Evolutionary conservation across 2,329 filamentous ascomycete species (phyloP).

Genomic region (Nannizzia gypsea): DNA sequence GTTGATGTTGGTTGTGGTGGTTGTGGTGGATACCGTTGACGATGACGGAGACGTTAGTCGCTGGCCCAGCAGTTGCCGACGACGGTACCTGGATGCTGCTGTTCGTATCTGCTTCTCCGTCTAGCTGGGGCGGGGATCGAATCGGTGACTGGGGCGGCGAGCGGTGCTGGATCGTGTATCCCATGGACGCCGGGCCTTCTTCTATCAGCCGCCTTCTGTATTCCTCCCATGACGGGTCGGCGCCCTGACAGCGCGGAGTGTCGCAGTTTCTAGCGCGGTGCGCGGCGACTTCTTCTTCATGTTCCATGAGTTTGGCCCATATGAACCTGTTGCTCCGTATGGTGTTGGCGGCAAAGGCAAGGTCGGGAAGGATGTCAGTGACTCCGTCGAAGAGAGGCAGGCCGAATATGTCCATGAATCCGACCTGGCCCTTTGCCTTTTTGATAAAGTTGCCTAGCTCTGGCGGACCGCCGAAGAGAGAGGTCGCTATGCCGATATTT

Average conservation of each 20-base stretch:
- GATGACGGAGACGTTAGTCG: background rate
- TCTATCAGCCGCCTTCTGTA: background rate
- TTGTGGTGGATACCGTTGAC: background rate
- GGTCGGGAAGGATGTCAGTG: constrained; percentile 69
- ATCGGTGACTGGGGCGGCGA: background rate
- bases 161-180: background rate
- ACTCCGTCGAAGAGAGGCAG: constrained; percentile 83
- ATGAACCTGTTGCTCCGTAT: constrained; percentile 62
- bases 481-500: constrained; percentile 76
- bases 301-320: constrained; percentile 41
- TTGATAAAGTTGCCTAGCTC: constrained; percentile 75
- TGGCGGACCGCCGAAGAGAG: constrained; percentile 64
- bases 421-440: constrained; percentile 75
- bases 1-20: too few species aligned
- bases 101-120: background rate
- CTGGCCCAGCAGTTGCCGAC: background rate
- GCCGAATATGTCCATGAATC: constrained; percentile 95
- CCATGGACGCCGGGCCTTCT: background rate
- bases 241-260: background rate
- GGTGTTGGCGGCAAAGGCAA: constrained; percentile 74
- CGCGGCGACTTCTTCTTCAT: background rate
- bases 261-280: background rate
- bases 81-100: too few species aligned
- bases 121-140: background rate
- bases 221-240: background rate